Evolutionary conservation across 768 basidiomycete genomes (phyloP).

Genomic region (Candolleomyces eurysporus): DNA sequence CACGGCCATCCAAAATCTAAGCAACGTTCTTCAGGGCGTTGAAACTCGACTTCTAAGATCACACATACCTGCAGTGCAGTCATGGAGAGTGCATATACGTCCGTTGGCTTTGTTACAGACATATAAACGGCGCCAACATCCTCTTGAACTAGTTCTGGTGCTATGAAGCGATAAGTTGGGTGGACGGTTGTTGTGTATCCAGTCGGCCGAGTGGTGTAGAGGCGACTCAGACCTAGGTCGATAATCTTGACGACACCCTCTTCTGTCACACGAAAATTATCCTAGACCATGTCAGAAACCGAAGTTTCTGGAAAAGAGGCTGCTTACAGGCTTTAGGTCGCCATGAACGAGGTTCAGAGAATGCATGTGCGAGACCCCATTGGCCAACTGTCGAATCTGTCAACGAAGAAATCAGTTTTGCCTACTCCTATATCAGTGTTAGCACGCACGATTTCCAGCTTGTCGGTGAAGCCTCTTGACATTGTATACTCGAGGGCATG

Average conservation of each 20-base stretch:
- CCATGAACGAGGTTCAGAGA: neutral
- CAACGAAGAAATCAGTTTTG: neutral
- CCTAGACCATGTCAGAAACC: neutral
- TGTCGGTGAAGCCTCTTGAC: neutral
- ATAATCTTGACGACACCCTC: neutral
- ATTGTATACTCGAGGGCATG: neutral
- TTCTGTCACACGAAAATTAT: neutral
- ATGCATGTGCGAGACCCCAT: neutral
- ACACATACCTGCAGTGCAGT: neutral
- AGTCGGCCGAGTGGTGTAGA: neutral
- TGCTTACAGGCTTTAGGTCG: neutral
- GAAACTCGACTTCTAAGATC: neutral
- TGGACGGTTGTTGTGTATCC: neutral
- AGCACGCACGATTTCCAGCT: neutral
- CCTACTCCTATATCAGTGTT: neutral
- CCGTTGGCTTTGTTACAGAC: neutral
- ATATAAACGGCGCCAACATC: neutral
- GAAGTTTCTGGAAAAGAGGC: neutral
- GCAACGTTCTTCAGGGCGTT: neutral
- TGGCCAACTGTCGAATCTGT: neutral
- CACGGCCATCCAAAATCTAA: neutral
- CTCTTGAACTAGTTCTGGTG: neutral
- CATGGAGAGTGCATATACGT: neutral
- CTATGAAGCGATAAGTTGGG: neutral
- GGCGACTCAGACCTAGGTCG: neutral